Evolutionary conservation across 108 stramenopile genomes (phyloP), one percentile per base, ranked within the genome.

Genomic region (Hondaea fermentalgiana): DNA sequence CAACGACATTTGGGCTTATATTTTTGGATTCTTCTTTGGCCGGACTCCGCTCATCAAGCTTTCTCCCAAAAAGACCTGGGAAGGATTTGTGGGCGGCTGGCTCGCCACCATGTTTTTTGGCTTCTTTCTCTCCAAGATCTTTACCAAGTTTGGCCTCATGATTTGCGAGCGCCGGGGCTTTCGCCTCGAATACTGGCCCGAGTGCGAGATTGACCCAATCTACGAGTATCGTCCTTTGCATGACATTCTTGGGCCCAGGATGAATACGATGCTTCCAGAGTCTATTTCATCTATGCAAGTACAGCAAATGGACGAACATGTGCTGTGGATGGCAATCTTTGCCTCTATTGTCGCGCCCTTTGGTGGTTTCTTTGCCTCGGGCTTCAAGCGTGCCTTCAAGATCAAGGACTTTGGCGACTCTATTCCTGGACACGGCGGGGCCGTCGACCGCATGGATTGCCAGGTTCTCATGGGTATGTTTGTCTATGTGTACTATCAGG

Each of bases 381-480:
- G 95, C 16, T 96, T 97, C 91, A 98, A 98, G 91, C 91, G 98
- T 53, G 96, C 97, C 25, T 96, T 97, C 89, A 92, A 92, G 16
- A 95, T 96, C 83, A 98, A 98, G 89, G 98, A 98, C 90, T 98
- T 98, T 91, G 97, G 95, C 89, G 90, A 93, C 3, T 88, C 97
- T 72, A 95, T 98, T 71, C 97, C 97, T 0, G 98, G 97, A 59
- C 98, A 98, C 90, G 98, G 98, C 5, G 99, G 99, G 87, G 92
- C 98, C 43, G 98, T 96, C 92, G 99, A 99, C 89, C 95, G 99
- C n/a, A 95, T 98, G 93, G 99, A 99, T 90, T 99, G 99, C 93
- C 98, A 99, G 89, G 93, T 99, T 87, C 89, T 99, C 44, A 97
- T 99, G 96, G 97, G 97, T 45, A 93, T 97, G 47, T 96, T 94